Base-by-base conservation (phyloP, 164 flowering plant genomes). In the Vitis labrusca region DNA sequence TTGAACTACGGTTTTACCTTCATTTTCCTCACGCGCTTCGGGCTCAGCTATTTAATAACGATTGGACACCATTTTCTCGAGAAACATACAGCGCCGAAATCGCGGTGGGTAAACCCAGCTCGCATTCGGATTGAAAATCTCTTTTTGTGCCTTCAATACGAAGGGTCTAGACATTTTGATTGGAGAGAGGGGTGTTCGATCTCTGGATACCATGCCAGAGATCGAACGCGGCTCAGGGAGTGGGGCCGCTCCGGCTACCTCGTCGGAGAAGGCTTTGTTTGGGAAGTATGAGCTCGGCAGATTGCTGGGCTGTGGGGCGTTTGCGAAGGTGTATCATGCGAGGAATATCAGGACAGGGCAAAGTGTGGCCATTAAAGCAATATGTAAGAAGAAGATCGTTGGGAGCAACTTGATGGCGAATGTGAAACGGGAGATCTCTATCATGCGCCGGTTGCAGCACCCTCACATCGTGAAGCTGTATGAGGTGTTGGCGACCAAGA, bases 271-370 rank as follows among this genome's bases (percentile, higher is more conserved):
- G 5, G 73, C 83, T 50, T 30, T 89, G 51, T 83, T 85, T 52
- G 88, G 88, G 9, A 83, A 81, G 52, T 87, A 86, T 67, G 90
- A 88, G 75, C 16, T 89, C 27, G 91, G 94, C 0, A 78, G 73
- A 49, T 77, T 89, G 9, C 83, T 89, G 0, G 94, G 91, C 0
- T 81, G 87, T 71, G 91, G 94, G 23, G 90, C 91, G 15, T 89
- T 88, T 57, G 91, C 91, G 15, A 89, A 89, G 74, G 91, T 89
- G 1, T 85, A 85, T 74, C 81, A 85, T 67, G 94, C 89, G 0
- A 76, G 88, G n/a, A 66, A 86, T 53, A 13, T 82, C 15, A 61
- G 58, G 1, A 72, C 75, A 0, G 85, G 88, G 0, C 84, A 80
- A 49, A 81, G 89, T 79, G 90, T 89, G 4, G 94, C 94, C 27